phyloP scores from a whole-genome alignment of 2,329 filamentous ascomycete genomes.

The Podosphaera xanthii region DNA sequence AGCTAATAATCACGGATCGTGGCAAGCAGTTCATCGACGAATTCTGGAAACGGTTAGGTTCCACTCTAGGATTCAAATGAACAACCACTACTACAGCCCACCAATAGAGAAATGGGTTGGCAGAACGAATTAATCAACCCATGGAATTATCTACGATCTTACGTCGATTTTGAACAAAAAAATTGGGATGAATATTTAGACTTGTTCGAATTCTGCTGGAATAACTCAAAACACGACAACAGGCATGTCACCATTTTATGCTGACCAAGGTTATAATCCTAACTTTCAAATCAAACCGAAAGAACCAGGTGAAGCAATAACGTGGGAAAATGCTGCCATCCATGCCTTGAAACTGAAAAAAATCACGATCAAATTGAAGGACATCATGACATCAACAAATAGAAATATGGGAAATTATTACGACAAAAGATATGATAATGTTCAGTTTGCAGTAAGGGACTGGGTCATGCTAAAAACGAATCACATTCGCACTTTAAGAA shows the following conservation, averaged over 20 bases:
- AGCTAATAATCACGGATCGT: not conserved
- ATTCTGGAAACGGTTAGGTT: not conserved
- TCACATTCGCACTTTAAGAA: not conserved
- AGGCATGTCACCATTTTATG: not conserved
- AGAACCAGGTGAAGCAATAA: not conserved
- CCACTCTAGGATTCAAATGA: not conserved
- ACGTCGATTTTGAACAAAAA: slow-evolving; percentile 4
- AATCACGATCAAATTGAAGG: not conserved
- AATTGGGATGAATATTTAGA: slow-evolving; percentile 3
- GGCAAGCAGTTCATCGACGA: not conserved
- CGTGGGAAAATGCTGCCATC: not conserved
- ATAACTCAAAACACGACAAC: not conserved
- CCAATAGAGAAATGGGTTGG: not conserved
- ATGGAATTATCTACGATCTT: slow-evolving; percentile 1
- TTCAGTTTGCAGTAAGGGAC: not conserved
- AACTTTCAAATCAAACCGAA: not conserved
- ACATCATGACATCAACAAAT: not conserved
- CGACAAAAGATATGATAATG: not conserved
- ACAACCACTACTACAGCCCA: not conserved
- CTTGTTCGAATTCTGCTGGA: not conserved
- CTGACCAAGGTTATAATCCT: not conserved
- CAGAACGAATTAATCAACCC: slow-evolving; percentile 1
- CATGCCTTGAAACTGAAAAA: not conserved
- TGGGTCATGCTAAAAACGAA: not conserved
- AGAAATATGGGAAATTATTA: not conserved